These are phyloP conservation scores for Phytophthora quininea DNA, from an alignment of 352 stramenopile genomes.

Conservation along the genomic window DNA sequence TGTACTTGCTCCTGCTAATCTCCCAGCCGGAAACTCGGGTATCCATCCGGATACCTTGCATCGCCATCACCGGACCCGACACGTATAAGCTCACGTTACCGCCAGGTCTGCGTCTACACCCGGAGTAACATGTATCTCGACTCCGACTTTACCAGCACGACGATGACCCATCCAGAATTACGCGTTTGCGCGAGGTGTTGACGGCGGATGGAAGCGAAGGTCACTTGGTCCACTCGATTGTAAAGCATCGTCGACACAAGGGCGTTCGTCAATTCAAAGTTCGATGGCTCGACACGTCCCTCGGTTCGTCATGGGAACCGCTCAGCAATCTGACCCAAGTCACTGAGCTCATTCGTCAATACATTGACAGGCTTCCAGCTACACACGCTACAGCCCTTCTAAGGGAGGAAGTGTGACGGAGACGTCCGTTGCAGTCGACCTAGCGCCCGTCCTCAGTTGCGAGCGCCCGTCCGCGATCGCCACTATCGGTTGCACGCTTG, in stretches of 20 bases:
- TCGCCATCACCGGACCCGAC: constrained; percentile 1
- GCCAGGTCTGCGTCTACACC: constrained; percentile 13
- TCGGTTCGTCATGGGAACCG: constrained; percentile 17
- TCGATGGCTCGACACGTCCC: constrained; percentile 17
- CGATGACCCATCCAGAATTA: constrained; percentile 1
- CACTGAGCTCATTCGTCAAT: constrained; percentile 10
- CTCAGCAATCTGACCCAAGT: constrained; percentile 6
- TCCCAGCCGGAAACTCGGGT: no score
- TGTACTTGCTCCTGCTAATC: no score
- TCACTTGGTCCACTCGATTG: constrained; percentile 7
- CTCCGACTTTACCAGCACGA: constrained; percentile 13
- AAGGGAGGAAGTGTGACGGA: constrained; percentile 10
- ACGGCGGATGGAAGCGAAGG: constrained; percentile 11
- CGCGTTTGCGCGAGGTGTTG: constrained; percentile 1
- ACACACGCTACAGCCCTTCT: constrained; percentile 9
- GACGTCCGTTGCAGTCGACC: neutral
- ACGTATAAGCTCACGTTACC: constrained; percentile 15
- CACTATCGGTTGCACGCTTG: neutral
- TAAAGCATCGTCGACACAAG: neutral
- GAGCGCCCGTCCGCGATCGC: neutral
- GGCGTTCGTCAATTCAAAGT: constrained; percentile 20
- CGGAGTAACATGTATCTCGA: constrained; percentile 14
- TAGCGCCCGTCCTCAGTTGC: neutral
- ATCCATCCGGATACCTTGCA: no score
- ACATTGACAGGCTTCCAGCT: constrained; percentile 12